Evolutionary conservation across 306 rosid species (phyloP).

Genomic region (Ormosia emarginata): DNA sequence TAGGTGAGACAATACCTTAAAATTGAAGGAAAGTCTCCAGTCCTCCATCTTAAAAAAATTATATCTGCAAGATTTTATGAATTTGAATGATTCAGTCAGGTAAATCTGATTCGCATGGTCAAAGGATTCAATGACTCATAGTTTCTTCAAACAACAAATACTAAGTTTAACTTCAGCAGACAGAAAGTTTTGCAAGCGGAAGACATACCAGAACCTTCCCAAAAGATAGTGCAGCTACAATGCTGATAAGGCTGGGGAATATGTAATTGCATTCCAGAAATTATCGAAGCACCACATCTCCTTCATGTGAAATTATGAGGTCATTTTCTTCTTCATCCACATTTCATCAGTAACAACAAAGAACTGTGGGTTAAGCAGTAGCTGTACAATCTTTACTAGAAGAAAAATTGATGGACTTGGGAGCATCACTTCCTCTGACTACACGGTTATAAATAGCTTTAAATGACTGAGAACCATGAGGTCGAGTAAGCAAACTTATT

Average conservation of each 20-base stretch:
- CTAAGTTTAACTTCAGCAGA: slow-evolving; percentile 3
- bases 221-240: slow-evolving; percentile 23
- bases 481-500: slow-evolving; percentile 84
- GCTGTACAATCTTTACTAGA: slow-evolving; percentile 71
- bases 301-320: slow-evolving; percentile 21
- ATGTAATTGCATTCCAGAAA: slow-evolving; percentile 34
- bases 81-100: slow-evolving; percentile 6
- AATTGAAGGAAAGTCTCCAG: slow-evolving; percentile 13
- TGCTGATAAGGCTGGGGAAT: slow-evolving; percentile 17
- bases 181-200: slow-evolving; percentile 19
- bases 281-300: slow-evolving; percentile 19
- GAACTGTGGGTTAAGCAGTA: slow-evolving; percentile 49
- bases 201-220: slow-evolving; percentile 42
- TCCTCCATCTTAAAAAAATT: slow-evolving; percentile 22
- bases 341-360: slow-evolving; percentile 23
- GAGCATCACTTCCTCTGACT: slow-evolving; percentile 75
- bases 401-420: slow-evolving; percentile 58
- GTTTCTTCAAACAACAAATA: slow-evolving; percentile 14
- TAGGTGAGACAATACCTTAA: slow-evolving; percentile 27
- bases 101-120: neutral
- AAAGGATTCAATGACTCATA: neutral
- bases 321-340: slow-evolving; percentile 23
- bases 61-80: slow-evolving; percentile 31
- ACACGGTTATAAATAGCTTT: slow-evolving; percentile 79
- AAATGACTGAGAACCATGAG: slow-evolving; percentile 92